Conservation (phyloP, 164 flowering plant species). For the Magnolia kwangsiensis region DNA sequence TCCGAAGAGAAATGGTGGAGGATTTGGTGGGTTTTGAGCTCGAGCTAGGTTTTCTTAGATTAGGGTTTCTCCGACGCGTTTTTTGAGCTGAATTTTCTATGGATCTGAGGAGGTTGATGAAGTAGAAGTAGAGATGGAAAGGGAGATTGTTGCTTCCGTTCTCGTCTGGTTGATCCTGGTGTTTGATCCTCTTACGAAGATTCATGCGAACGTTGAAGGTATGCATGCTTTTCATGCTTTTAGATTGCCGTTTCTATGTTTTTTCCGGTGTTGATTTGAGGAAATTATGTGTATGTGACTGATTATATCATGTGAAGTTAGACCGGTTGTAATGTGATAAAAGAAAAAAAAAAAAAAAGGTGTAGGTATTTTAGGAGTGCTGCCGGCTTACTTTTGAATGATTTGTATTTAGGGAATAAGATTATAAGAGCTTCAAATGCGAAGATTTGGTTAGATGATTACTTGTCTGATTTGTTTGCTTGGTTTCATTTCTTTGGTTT, state of each 20-base stretch:
- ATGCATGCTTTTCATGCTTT: background rate
- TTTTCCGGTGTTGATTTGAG: constrained; percentile 1
- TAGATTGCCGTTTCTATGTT: background rate
- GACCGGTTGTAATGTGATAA: background rate
- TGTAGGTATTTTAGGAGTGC: background rate
- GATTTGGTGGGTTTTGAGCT: constrained; percentile 4
- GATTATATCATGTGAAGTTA: background rate
- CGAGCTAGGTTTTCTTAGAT: constrained; percentile 14
- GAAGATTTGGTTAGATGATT: background rate
- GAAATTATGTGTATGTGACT: background rate
- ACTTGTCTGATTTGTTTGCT: background rate
- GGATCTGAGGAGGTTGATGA: constrained; percentile 8
- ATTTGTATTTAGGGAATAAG: background rate
- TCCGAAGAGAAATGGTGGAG: constrained; percentile 17
- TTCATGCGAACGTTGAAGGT: constrained; percentile 29
- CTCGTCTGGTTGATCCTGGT: constrained; percentile 21
- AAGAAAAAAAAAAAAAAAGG: background rate
- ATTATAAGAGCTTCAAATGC: background rate
- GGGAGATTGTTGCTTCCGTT: constrained; percentile 9
- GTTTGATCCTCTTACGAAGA: constrained; percentile 20
- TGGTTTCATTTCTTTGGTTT: background rate
- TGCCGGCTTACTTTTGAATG: background rate
- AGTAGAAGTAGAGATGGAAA: constrained; percentile 16
- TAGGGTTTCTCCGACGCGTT: constrained; percentile 7
- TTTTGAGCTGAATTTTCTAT: constrained; percentile 4